Evolutionary conservation across 768 basidiomycete genomes (phyloP).

Genomic region (Albatrellus ellisii): DNA sequence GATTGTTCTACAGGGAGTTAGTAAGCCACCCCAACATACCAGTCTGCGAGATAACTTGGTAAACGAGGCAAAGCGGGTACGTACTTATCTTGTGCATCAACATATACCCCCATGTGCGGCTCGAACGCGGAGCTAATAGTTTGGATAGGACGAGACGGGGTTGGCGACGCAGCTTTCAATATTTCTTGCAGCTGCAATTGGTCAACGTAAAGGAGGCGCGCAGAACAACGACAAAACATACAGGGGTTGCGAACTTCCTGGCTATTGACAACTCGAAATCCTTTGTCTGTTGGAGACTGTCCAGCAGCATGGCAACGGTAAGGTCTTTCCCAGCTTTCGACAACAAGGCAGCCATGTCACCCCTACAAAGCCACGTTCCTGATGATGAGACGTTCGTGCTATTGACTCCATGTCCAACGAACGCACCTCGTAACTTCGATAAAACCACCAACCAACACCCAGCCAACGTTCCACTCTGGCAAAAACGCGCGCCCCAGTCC

Average conservation of each 20-base stretch:
- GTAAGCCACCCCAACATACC: background rate
- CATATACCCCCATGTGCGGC: slow-evolving; percentile 82
- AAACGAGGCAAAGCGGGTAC: slow-evolving; percentile 10
- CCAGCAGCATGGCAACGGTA: slow-evolving; percentile 68
- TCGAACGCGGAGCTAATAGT: slow-evolving; percentile 87
- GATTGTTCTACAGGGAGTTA: slow-evolving; percentile 47
- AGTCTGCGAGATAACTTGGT: background rate
- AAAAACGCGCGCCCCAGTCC: slow-evolving; percentile 83
- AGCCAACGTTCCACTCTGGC: slow-evolving; percentile 72
- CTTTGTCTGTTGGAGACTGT: slow-evolving; percentile 71
- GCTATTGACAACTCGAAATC: slow-evolving; percentile 81
- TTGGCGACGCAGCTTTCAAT: slow-evolving; percentile 35
- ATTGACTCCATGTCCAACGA: too few species aligned
- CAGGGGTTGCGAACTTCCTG: slow-evolving; percentile 72
- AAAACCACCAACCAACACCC: slow-evolving; percentile 74
- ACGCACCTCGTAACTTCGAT: slow-evolving; percentile 78
- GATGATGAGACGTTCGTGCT: too few species aligned
- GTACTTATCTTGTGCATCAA: slow-evolving; percentile 93
- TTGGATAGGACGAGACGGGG: slow-evolving; percentile 37
- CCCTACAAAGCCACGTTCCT: slow-evolving; percentile 43
- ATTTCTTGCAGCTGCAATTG: slow-evolving; percentile 47
- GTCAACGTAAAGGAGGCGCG: background rate
- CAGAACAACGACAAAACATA: slow-evolving; percentile 19
- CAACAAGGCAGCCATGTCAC: slow-evolving; percentile 71
- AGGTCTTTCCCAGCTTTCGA: slow-evolving; percentile 66